These are phyloP conservation scores for Thalassiosira delicatula DNA, from an alignment of 352 stramenopile species.

Conservation along the genomic window DNA sequence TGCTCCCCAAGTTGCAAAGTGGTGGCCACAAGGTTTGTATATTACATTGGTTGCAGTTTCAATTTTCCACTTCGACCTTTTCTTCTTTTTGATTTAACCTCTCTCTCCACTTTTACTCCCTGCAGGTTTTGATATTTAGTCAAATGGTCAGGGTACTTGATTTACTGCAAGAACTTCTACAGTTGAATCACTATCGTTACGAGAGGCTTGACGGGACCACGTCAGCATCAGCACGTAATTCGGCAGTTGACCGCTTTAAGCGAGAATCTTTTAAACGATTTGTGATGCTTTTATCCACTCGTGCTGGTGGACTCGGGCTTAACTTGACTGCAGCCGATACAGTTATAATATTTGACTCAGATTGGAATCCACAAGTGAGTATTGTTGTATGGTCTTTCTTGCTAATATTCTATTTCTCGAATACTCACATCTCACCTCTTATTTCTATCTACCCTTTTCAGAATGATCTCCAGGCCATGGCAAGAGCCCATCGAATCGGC, in stretches of 20 bases:
- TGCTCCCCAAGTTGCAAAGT: constrained; percentile 94
- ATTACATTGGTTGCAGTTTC: too few species aligned
- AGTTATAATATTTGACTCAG: constrained; percentile 80
- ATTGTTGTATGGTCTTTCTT: too few species aligned
- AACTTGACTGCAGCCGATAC: constrained; percentile 84
- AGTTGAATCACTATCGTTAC: constrained; percentile 90
- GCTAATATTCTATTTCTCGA: too few species aligned
- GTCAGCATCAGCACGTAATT: constrained; percentile 90
- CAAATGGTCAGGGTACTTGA: constrained; percentile 95
- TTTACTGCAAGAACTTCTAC: constrained; percentile 95
- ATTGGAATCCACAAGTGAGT: constrained; percentile 90
- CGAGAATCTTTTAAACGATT: constrained; percentile 94
- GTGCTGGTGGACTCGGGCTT: constrained; percentile 96
- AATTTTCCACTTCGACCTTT: too few species aligned
- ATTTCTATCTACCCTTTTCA: constrained; percentile 93
- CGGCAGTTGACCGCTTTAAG: constrained; percentile 97
- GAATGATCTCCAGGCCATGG: constrained; percentile 82
- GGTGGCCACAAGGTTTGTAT: constrained; percentile 98
- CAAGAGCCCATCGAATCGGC: constrained; percentile 96
- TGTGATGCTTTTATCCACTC: constrained; percentile 94
- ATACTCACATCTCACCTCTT: too few species aligned
- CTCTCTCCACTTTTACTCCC: constrained; percentile 4
- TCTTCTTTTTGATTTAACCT: constrained; percentile 75
- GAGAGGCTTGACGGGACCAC: constrained; percentile 97
- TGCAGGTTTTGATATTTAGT: constrained; percentile 95